phyloP scores from a whole-genome alignment of 192 early-diverging fungal species.

The Gamsiella multidivaricata region DNA sequence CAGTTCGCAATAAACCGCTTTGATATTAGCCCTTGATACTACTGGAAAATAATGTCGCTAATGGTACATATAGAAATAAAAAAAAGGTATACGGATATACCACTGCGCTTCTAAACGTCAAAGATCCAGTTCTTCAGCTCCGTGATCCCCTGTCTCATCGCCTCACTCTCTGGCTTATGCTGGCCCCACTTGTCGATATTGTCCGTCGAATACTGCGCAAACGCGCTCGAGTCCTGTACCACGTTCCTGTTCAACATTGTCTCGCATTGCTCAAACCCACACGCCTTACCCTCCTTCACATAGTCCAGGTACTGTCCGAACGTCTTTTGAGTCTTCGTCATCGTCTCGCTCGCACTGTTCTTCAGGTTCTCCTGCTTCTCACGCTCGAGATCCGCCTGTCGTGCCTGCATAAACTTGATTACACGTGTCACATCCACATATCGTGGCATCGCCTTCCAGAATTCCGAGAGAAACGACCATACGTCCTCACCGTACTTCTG shows the following conservation, averaged over 20 bases:
- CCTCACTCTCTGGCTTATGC: background rate
- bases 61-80: too few species aligned
- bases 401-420: slow-evolving; percentile 7
- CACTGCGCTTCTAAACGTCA: too few species aligned
- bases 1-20: too few species aligned
- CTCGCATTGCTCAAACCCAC: background rate
- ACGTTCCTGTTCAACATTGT: slow-evolving; percentile 8
- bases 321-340: too few species aligned
- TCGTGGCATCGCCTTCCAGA: slow-evolving; percentile 21
- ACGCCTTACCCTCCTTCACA: slow-evolving; percentile 2
- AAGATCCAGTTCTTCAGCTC: background rate
- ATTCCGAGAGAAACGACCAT: background rate
- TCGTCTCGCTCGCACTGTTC: background rate
- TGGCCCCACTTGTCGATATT: slow-evolving; percentile 11
- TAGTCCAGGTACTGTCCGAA: slow-evolving; percentile 8
- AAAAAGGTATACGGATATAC: too few species aligned
- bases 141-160: background rate
- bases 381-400: slow-evolving; percentile 4
- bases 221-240: background rate
- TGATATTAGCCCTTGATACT: too few species aligned
- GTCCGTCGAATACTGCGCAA: slow-evolving; percentile 17
- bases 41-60: too few species aligned
- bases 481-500: slow-evolving; percentile 19
- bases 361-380: background rate
- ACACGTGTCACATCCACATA: slow-evolving; percentile 15